Base-by-base conservation (phyloP, 805 yeast species). In the Hanseniaspora lachancei region DNA sequence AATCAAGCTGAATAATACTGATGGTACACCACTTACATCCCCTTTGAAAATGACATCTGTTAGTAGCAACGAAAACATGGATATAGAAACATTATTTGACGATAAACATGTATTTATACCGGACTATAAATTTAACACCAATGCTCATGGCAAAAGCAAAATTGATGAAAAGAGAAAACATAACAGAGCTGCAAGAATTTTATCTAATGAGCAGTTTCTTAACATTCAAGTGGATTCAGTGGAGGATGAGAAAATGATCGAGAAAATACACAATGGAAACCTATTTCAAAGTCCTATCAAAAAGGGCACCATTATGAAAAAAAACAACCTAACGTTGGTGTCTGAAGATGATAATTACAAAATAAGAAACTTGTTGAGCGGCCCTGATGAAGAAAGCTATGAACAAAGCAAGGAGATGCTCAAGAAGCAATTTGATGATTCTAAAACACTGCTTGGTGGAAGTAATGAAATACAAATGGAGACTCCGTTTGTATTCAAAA, bases 181-280 rank as follows among this genome's bases (percentile, higher is more conserved):
- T 5, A 54, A 54, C 39, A 54, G 57, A 42, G n/a, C 52, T 32
- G 57, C 57, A 24, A 34, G 57, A 16, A 47, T 54, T 27, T 35
- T 54, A 13, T 54, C 57, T 1, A 54, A 54, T 35, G 49, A 47
- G n/a, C 48, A 54, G 16, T 54, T 54, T 47, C 27, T 47, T 16
- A 54, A 54, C 18, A 32, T 54, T 16, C 47, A 42, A 8, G 32
- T 54, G 1, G 21, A 23, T 7, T 32, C 51, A 5, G n/a, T 36
- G 1, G 57, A 54, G 29, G 57, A 54, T 34, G 29, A 41, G 15
- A 24, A 54, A 5, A 35, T 54, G 39, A 47, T 54, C 13, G 57
- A 48, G 9, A 54, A 54, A 29, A 41, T 54, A 8, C 48, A 54
- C 27, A 48, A 42, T 29, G 50, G 56, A 8, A 53, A 53, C 15